Base-by-base conservation (phyloP, 2,329 filamentous ascomycete species). In the Microsporum canis region DNA sequence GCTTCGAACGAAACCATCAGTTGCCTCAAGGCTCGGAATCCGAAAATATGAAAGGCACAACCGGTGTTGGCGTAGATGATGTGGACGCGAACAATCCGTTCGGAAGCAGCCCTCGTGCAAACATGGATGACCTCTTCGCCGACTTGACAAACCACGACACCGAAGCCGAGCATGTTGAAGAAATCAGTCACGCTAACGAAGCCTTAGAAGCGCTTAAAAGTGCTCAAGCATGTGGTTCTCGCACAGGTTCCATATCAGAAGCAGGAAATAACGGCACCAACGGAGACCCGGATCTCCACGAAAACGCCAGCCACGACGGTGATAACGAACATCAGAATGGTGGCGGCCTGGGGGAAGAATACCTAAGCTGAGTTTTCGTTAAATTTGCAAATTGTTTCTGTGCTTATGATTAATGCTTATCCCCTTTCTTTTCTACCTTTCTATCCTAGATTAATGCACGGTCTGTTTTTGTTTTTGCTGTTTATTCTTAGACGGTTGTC, bases 171-270 rank as follows among this genome's bases (percentile, higher is more conserved):
- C 55, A 39, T n/a, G 65, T 67, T 55, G 70, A 69, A 66, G 69
- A 77, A 59, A 76, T 76, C 33, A 75, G 73, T n/a, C 76, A 79
- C 65, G 76, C 76, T 5, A 77, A 75, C 45, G 77, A 79, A 65
- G 77, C 76, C 3, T 66, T 79, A 23, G 77, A 78, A 61, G 73
- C 69, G 27, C 70, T 77, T 12, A 71, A 63, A 34, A 66, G 75
- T 61, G 75, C 72, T 31, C 72, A 72, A 63, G 73, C 73, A 47
- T 71, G 69, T 17, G 70, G 70, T 31, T 73, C 72, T 49, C 67
- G 67, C 45, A 68, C 71, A 29, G 66, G 67, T 5, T 69, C 71
- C n/a, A 61, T 68, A 14, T 64, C 65, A 7, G 59, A 43, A 49
- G 53, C 61, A 29, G 58, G 43, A 23, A 62, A 63, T 38, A 60